Evolutionary conservation across 1,284 basidiomycete species (phyloP).

Genomic region (Xerocomus amazonicus): DNA sequence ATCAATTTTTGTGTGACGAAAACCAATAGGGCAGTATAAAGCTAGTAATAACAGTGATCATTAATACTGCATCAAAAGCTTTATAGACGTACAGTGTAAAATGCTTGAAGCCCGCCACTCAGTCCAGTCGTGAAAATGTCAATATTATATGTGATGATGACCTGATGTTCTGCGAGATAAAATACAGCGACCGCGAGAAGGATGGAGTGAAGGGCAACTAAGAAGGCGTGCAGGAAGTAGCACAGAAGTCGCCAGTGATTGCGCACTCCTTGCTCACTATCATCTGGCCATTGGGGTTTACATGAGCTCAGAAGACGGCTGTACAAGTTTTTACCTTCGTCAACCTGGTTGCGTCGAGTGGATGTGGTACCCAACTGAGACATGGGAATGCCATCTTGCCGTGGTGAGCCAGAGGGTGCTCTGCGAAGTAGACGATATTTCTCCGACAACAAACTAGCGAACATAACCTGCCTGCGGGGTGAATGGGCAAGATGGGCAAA

Average conservation of each 20-base stretch:
- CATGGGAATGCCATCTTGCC: no score
- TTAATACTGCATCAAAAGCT: not conserved
- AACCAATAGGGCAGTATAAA: not conserved
- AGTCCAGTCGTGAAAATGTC: not conserved
- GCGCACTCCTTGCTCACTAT: no score
- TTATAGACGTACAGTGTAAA: not conserved
- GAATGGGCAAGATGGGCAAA: not conserved
- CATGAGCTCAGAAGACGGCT: no score
- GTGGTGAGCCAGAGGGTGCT: no score
- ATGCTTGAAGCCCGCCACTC: not conserved
- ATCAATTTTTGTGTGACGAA: not conserved
- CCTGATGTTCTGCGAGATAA: not conserved
- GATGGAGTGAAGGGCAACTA: not conserved
- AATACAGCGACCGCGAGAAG: not conserved
- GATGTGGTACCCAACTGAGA: no score
- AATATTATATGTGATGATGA: not conserved
- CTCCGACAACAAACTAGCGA: not conserved
- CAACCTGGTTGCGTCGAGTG: no score
- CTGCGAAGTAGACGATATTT: not conserved
- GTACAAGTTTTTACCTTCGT: no score
- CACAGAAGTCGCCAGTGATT: not conserved
- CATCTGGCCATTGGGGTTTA: no score
- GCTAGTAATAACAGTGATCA: not conserved
- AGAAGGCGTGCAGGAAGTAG: not conserved
- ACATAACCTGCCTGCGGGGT: not conserved